Base-by-base conservation (phyloP, 1,284 basidiomycete species). In the Phlebopus sp. region DNA sequence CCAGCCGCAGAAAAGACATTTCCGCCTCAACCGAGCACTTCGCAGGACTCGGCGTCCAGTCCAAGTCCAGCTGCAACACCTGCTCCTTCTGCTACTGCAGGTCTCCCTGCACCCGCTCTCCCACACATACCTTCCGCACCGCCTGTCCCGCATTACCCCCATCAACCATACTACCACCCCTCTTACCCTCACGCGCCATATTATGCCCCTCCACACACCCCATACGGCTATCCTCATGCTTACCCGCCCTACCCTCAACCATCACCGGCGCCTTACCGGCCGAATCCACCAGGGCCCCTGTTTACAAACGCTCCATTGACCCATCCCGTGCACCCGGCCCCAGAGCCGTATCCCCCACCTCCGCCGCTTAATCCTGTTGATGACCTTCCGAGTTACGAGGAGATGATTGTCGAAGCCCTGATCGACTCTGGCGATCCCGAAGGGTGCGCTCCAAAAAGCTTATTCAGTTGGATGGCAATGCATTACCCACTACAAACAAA, bases 401-500 rank as follows among this genome's bases (percentile, higher is more conserved):
- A 90, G 54, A 91, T 91, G 89, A 86, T 91, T 30, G 86, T 85
- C 7, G 84, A 88, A 59, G 87, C 87, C 0, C 69, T 91, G 18
- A 62, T 70, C 21, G 84, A 82, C 47, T 74, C 77, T 38, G 71
- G 66, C 9, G 84, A 88, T 48, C 71, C 79, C 5, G 84, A 89
- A 38, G 89, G 89, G 13, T 78, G 78, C 41, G 82, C 82, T 7
- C 88, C 88, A n/a, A 91, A 89, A 59, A 81, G 82, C 54, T 60
- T 91, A 27, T 91, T 88, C 63, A 71, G 78, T 7, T 88, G 85
- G 84, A 91, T 91, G 84, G 81, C 82, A 2, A 70, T 76, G 39
- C 76, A 79, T 36, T 91, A 89, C 63, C 88, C 89, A n/a, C 62
- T 91, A 6, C 87, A 90, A 62, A 81, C 77, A n/a, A 91, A 91